phyloP scores from a whole-genome alignment of 805 yeast genomes.

The Hanseniaspora meyeri region DNA sequence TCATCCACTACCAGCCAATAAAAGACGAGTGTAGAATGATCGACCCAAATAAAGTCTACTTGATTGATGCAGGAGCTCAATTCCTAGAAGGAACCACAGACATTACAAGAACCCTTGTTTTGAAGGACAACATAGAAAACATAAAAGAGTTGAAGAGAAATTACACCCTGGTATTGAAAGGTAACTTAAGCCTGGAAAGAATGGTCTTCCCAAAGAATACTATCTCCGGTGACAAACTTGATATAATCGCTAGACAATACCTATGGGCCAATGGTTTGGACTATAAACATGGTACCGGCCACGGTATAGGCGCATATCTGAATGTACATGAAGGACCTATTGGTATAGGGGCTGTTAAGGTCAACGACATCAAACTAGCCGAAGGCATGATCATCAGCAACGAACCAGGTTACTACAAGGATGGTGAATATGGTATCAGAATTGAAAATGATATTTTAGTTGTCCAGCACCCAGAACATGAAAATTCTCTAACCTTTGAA shows the following conservation, averaged over 20 bases:
- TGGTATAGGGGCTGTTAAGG: constrained; percentile 47
- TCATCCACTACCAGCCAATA: constrained; percentile 66
- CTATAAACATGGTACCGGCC: constrained; percentile 92
- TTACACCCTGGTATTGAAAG: constrained; percentile 80
- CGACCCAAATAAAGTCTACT: constrained; percentile 54
- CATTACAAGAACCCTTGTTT: constrained; percentile 77
- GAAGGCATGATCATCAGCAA: constrained; percentile 72
- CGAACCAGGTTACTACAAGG: constrained; percentile 91
- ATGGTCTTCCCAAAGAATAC: constrained; percentile 67
- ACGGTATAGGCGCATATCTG: constrained; percentile 86
- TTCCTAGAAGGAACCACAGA: constrained; percentile 92
- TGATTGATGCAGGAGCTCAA: constrained; percentile 87
- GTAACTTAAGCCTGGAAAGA: constrained; percentile 76
- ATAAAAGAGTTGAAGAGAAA: constrained; percentile 42
- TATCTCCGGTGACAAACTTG: constrained; percentile 57
- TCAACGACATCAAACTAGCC: constrained; percentile 37
- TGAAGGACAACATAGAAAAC: constrained; percentile 36
- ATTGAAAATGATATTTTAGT: constrained; percentile 73
- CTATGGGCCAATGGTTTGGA: constrained; percentile 74
- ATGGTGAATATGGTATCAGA: constrained; percentile 80
- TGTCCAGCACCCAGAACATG: constrained; percentile 31
- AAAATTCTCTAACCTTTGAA: constrained; percentile 55
- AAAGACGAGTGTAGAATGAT: constrained; percentile 45
- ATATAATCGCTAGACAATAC: constrained; percentile 69
- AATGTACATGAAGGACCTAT: constrained; percentile 93